These are phyloP conservation scores for Silene latifolia DNA, from an alignment of 148 eudicot genomes.

Conservation along the genomic window DNA sequence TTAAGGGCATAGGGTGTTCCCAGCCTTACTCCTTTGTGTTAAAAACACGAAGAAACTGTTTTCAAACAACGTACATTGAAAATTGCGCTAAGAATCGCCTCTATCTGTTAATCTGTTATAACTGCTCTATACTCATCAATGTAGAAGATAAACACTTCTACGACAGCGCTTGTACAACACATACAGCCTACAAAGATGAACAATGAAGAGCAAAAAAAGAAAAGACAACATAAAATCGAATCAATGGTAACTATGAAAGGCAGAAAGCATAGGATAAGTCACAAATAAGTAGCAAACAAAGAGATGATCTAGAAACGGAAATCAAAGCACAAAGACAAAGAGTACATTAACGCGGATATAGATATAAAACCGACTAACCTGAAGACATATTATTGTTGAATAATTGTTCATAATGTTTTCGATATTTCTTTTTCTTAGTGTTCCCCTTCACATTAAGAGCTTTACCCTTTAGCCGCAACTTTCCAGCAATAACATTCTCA, in stretches of 20 bases:
- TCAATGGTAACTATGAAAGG: neutral
- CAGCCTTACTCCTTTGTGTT: too few species aligned
- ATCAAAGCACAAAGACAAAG: neutral
- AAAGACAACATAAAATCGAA: neutral
- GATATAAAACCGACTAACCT: slow-evolving; percentile 34
- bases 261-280: neutral
- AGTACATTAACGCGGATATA: neutral
- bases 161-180: neutral
- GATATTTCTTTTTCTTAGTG: slow-evolving; percentile 65
- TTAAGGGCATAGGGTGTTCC: neutral
- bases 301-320: neutral
- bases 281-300: neutral
- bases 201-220: neutral
- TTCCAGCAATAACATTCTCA: slow-evolving; percentile 60
- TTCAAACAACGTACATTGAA: neutral
- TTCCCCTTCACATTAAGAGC: slow-evolving; percentile 62
- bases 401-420: slow-evolving; percentile 31
- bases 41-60: neutral
- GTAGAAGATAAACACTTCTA: neutral
- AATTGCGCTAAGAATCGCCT: neutral
- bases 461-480: slow-evolving; percentile 75
- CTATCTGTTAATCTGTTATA: too few species aligned
- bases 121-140: neutral
- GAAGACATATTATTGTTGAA: slow-evolving; percentile 26
- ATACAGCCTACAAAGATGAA: neutral